Evolutionary conservation across 2,329 filamentous ascomycete species (phyloP), one percentile per base, ranked within the genome.

Genomic region (Immersiporthe knoxdaviesiana): DNA sequence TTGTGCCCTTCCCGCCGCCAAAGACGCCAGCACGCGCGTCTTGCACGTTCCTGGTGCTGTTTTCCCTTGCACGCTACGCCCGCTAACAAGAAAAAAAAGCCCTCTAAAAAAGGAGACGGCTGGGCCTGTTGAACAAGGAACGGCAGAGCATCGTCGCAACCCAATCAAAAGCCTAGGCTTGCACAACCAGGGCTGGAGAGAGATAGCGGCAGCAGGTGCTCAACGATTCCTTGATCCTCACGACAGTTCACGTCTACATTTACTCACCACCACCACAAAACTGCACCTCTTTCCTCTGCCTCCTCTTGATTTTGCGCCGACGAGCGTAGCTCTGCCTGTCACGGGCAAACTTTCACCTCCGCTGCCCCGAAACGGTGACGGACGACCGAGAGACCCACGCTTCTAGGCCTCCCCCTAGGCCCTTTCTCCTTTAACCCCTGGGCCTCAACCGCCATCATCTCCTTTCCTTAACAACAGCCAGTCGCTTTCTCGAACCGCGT

Each of bases 381-480:
- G 63, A 52, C 52, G 63, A n/a, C n/a, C n/a, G n/a, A n/a, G n/a
- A 71, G 70, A 71, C 70, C 70, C 70, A 71, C 69, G 69, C 62
- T 64, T 39, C 59, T 67, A 65, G 67, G 64, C 68, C 44, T 41
- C 54, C 62, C 69, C 47, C 63, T 67, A 65, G 70, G 64, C 68
- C 47, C 41, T 61, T 67, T 63, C 67, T 69, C 70, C 67, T 71
- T 71, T 67, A 47, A 35, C 63, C 63, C 63, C 59, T 68, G 63
- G 66, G 63, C n/a, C 70, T 69, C 64, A 65, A 69, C 67, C 64
- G 47, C 62, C 63, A 65, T 50, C 63, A 65, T 50, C 54, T 59
- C 62, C 67, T 61, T 66, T 69, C 69, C 62, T 54, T 65, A 47
- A 47, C 65, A 56, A 39, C 61, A 37, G 44, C 44, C 44, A 67